Base-by-base conservation (phyloP, 805 yeast species). In the Tetrapisispora namnaoensis region DNA sequence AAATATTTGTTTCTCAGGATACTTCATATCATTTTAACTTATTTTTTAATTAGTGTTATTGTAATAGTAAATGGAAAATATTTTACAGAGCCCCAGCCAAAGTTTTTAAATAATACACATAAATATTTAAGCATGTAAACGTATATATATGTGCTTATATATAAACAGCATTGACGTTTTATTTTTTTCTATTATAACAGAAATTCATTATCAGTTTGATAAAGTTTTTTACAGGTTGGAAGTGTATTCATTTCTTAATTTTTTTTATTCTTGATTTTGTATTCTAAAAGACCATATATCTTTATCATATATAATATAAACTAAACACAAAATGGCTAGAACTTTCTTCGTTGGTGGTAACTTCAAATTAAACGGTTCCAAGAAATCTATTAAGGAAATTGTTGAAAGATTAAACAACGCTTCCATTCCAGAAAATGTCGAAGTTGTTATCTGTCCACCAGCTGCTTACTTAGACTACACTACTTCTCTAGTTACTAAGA, bases 301-400 rank as follows among this genome's bases (percentile, higher is more conserved):
- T 5, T 16, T 32, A 30, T 21, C 24, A 30, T 18, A 28, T 42
- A 28, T 30, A 18, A 36, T 14, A 27, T 32, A 32, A 6, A 22
- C 27, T 22, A 46, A 34, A 46, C n/a, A 42, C 28, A 42, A 58
- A 60, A 66, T 66, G 95, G 82, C 95, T 69, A 86, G 95, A 74
- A 79, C 77, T 72, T 93, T 91, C 76, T 90, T 93, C 72, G 96
- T 93, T 67, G 99, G 99, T 63, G 99, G 99, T 67, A 93, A 93
- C 89, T 91, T 93, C 81, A 93, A 93, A 75, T 83, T 93, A 87
- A 93, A 93, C 80, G 99, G 99, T 69, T 75, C 95, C 67, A 83
- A 82, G 73, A 79, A 78, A 62, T 84, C 93, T 61, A 86, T 93
- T 71, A 79, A 80, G 70, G 73, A 79, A 60, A 90, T 93, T 67